Percentiles rank a stretch among this genome's conserved stretches.
phyloP scores from a whole-genome alignment of 495 filamentous ascomycete genomes.

The Xylaria nigripes region DNA sequence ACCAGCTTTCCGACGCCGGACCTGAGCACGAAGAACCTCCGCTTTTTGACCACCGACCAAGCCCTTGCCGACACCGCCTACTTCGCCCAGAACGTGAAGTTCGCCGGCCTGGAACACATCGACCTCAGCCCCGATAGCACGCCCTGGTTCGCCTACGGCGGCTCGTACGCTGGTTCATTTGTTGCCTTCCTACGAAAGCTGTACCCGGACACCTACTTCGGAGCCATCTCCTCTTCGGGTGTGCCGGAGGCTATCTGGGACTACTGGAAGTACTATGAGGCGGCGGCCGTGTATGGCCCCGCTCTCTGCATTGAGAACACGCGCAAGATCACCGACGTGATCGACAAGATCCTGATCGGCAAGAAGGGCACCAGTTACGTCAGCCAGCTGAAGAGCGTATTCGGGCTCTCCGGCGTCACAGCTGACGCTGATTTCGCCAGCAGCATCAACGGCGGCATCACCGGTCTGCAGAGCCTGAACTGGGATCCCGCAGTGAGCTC shows the following conservation, averaged over 20 bases:
- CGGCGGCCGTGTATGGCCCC: slow-evolving; percentile 46
- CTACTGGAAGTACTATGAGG: slow-evolving; percentile 64
- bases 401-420: slow-evolving; percentile 51
- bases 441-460: slow-evolving; percentile 42
- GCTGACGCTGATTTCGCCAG: slow-evolving; percentile 56
- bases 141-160: slow-evolving; percentile 64
- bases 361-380: slow-evolving; percentile 38
- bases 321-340: slow-evolving; percentile 49
- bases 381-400: slow-evolving; percentile 48
- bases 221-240: slow-evolving; percentile 60
- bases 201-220: slow-evolving; percentile 63
- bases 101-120: slow-evolving; percentile 53
- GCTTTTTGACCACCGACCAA: slow-evolving; percentile 70
- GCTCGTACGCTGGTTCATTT: slow-evolving; percentile 66
- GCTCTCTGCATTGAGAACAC: slow-evolving; percentile 46
- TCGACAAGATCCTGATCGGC: slow-evolving; percentile 58
- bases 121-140: slow-evolving; percentile 50
- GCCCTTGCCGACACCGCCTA: slow-evolving; percentile 63
- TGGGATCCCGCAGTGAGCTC: slow-evolving; percentile 59
- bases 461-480: slow-evolving; percentile 52
- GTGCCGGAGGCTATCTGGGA: slow-evolving; percentile 64
- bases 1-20: slow-evolving; percentile 49
- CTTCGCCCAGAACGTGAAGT: slow-evolving; percentile 60
- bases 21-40: slow-evolving; percentile 55
- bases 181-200: slow-evolving; percentile 60